Percentiles rank a stretch among this genome's conserved stretches.
phyloP scores from a whole-genome alignment of 345 rosid genomes.

The Euphorbia tirucalli region DNA sequence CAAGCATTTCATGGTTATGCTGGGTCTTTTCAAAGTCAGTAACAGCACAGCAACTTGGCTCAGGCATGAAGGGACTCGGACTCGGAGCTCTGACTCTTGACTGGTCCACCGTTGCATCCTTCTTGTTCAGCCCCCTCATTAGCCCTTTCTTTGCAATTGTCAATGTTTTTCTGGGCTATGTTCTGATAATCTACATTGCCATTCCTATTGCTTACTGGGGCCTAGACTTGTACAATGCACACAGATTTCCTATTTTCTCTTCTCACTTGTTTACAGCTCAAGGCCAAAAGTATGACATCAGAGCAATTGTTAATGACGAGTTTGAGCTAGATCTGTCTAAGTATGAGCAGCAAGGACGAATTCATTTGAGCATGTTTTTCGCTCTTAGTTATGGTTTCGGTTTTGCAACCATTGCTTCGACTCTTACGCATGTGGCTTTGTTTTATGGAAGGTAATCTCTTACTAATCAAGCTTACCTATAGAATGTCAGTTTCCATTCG shows the following conservation, averaged over 20 bases:
- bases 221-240: conserved; percentile 52
- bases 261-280: conserved; percentile 69
- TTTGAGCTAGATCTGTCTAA: conserved; percentile 61
- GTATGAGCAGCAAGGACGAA: conserved; percentile 69
- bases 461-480: neutral
- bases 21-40: conserved; percentile 78
- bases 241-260: conserved; percentile 73
- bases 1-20: conserved; percentile 84
- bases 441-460: conserved; percentile 79
- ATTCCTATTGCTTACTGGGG: conserved; percentile 77
- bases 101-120: conserved; percentile 77
- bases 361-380: conserved; percentile 83
- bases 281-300: conserved; percentile 57
- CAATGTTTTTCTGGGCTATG: conserved; percentile 59
- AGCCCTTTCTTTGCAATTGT: conserved; percentile 85
- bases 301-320: conserved; percentile 64
- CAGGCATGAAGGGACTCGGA: conserved; percentile 84
- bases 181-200: conserved; percentile 53
- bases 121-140: conserved; percentile 77
- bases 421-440: conserved; percentile 73
- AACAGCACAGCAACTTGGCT: conserved; percentile 84
- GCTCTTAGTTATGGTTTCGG: conserved; percentile 78
- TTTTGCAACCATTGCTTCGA: conserved; percentile 85
- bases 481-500: neutral
- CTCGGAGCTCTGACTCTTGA: conserved; percentile 81